Conservation (phyloP, 441 rosid species). For the Euphorbia neoarborescens region DNA sequence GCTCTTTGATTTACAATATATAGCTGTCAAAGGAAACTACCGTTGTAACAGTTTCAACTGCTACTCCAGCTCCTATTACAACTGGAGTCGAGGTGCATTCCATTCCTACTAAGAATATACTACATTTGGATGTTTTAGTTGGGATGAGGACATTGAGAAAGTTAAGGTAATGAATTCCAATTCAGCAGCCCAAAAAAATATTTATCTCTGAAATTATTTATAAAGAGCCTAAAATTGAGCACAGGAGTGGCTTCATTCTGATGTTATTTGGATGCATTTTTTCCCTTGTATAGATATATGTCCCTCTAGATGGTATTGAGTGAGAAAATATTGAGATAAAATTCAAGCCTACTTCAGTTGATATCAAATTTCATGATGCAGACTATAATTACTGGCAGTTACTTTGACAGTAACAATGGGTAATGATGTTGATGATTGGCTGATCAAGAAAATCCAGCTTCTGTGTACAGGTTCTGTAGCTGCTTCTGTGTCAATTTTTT, state of each 20-base stretch:
- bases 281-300: slow-evolving; percentile 44
- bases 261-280: neutral
- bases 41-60: slow-evolving; percentile 21
- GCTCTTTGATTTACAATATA: neutral
- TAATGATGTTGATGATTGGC: too few species aligned
- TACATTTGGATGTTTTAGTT: slow-evolving; percentile 69
- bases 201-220: neutral
- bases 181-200: neutral
- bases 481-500: too few species aligned
- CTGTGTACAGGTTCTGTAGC: too few species aligned
- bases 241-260: neutral
- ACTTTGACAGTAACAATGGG: too few species aligned
- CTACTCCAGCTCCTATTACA: slow-evolving; percentile 43
- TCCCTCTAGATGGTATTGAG: slow-evolving; percentile 67
- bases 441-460: too few species aligned
- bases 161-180: slow-evolving; percentile 49
- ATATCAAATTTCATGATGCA: slow-evolving; percentile 66
- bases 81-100: slow-evolving; percentile 36
- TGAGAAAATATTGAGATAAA: slow-evolving; percentile 61
- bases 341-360: slow-evolving; percentile 54
- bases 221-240: too few species aligned
- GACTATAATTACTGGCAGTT: too few species aligned
- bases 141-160: slow-evolving; percentile 93
- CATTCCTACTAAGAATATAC: slow-evolving; percentile 29
- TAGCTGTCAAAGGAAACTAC: slow-evolving; percentile 42